These are phyloP conservation scores for Isatis lusitanica DNA, from an alignment of 441 rosid species.

Conservation along the genomic window DNA sequence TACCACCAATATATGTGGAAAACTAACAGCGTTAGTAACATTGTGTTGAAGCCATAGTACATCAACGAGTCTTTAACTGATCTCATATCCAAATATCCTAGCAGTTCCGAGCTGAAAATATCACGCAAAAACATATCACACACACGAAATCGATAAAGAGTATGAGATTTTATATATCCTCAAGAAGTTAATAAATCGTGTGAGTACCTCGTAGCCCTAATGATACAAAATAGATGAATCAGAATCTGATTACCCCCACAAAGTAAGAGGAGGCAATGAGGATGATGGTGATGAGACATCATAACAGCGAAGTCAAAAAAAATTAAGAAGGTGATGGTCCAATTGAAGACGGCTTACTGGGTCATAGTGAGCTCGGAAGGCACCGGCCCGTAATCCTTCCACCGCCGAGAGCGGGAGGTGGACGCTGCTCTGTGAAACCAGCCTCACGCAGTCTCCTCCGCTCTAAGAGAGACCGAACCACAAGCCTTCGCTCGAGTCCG, in stretches of 20 bases:
- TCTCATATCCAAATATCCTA: slow-evolving; percentile 50
- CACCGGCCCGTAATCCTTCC: slow-evolving; percentile 37
- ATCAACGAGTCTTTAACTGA: slow-evolving; percentile 27
- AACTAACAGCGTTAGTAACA: slow-evolving; percentile 76
- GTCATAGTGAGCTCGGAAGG: background rate
- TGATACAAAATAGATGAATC: slow-evolving; percentile 57
- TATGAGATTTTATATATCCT: background rate
- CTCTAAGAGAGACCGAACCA: slow-evolving; percentile 1
- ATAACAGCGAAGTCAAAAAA: slow-evolving; percentile 71
- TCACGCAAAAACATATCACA: background rate
- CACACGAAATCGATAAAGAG: background rate
- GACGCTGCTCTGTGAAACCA: slow-evolving; percentile 42
- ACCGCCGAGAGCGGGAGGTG: slow-evolving; percentile 38
- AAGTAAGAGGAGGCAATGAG: slow-evolving; percentile 77
- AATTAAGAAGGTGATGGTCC: background rate
- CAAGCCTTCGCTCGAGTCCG: slow-evolving; percentile 7
- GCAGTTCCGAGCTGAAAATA: slow-evolving; percentile 27
- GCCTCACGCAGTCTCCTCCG: slow-evolving; percentile 41
- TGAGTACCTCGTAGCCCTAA: slow-evolving; percentile 65
- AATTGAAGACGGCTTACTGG: background rate
- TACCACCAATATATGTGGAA: slow-evolving; percentile 97
- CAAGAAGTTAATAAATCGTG: background rate
- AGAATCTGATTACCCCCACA: slow-evolving; percentile 55
- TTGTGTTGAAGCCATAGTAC: slow-evolving; percentile 73
- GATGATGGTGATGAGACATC: slow-evolving; percentile 91